Conservation (phyloP, 1,284 basidiomycete genomes). For the Ceratobasidium sp. region DNA sequence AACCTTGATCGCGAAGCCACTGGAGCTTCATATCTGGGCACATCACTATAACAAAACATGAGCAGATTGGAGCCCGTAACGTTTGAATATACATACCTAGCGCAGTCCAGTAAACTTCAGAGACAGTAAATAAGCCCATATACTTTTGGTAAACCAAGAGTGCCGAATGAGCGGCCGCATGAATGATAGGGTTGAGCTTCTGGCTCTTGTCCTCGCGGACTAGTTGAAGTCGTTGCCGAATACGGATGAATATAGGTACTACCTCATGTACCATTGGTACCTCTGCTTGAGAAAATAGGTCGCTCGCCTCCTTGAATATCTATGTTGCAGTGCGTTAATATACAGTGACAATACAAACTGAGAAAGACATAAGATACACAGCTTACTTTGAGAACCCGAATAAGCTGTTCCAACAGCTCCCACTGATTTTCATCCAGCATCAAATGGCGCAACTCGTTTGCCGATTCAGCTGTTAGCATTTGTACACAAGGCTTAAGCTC, state of each 20-base stretch:
- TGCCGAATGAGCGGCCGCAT: not conserved
- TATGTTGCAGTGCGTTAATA: not conserved
- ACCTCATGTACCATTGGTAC: not conserved
- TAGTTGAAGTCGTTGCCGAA: not conserved
- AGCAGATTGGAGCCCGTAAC: not conserved
- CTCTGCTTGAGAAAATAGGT: not conserved
- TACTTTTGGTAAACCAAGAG: constrained; percentile 7
- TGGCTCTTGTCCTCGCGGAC: not conserved
- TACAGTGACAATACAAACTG: too few species aligned
- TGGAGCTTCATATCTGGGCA: constrained; percentile 4
- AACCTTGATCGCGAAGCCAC: not conserved
- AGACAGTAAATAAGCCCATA: not conserved
- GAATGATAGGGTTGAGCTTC: not conserved
- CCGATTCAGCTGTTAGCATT: not conserved
- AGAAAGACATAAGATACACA: not conserved
- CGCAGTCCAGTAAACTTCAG: constrained; percentile 4
- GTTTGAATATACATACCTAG: not conserved
- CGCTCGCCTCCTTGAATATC: constrained; percentile 7
- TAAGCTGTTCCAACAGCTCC: not conserved
- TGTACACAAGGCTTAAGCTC: not conserved
- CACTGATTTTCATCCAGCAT: not conserved
- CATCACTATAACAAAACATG: not conserved
- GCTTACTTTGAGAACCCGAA: not conserved
- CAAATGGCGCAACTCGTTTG: not conserved
- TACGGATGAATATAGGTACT: not conserved